Evolutionary conservation across 139 green algal genomes (phyloP).

Genomic region (Picochlorum sp.): DNA sequence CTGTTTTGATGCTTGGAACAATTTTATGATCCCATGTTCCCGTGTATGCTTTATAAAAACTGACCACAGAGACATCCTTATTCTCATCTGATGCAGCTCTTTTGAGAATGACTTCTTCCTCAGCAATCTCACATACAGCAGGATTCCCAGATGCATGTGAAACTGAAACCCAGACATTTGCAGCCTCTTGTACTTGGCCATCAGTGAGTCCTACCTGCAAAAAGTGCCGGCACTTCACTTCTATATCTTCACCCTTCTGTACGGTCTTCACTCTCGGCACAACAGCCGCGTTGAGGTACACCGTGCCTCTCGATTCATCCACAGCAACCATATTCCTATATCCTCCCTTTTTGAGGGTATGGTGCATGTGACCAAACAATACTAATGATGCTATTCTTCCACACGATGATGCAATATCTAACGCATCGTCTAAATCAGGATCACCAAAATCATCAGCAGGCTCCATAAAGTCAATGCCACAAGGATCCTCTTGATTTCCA

Average conservation of each 20-base stretch:
- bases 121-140: neutral
- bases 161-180: constrained; percentile 19
- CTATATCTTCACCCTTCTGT: neutral
- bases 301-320: constrained; percentile 30
- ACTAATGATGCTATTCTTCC: constrained; percentile 32
- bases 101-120: constrained; percentile 6
- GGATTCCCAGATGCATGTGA: neutral
- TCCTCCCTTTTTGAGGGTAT: constrained; percentile 25
- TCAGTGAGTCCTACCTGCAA: constrained; percentile 15
- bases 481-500: constrained; percentile 25
- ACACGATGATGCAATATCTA: constrained; percentile 20
- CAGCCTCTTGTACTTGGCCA: constrained; percentile 6
- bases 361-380: constrained; percentile 70
- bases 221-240: constrained; percentile 19
- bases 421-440: constrained; percentile 37
- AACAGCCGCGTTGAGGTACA: constrained; percentile 57
- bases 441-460: constrained; percentile 45
- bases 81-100: neutral
- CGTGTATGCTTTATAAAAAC: constrained; percentile 12
- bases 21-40: constrained; percentile 1
- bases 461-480: constrained; percentile 34
- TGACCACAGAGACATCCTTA: neutral
- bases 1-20: too few relatives aligned
- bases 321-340: constrained; percentile 46
- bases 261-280: constrained; percentile 36